A percentile compares a stretch with the other conserved stretches of the same genome.
phyloP scores from a whole-genome alignment of 768 basidiomycete genomes.

The Tylopilus balloui region DNA sequence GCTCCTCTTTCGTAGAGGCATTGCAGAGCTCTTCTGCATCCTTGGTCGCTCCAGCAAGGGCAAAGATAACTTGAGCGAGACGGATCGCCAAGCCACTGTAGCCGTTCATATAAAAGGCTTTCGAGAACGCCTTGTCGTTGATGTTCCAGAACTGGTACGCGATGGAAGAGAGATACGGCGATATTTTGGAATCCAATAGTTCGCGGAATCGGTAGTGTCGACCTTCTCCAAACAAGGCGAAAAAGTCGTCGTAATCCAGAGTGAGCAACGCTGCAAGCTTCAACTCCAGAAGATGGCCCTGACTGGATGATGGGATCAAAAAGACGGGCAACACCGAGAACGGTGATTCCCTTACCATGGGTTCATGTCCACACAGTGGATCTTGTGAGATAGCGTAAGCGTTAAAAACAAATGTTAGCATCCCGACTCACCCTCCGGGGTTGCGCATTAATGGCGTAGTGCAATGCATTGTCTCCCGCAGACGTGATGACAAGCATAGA shows the following conservation, averaged over 20 bases:
- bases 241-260: conserved; percentile 60
- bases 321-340: neutral
- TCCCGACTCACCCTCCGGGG: conserved; percentile 44
- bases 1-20: conserved; percentile 50
- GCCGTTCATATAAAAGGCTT: conserved; percentile 64
- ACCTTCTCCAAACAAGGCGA: conserved; percentile 63
- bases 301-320: conserved; percentile 33
- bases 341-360: conserved; percentile 39
- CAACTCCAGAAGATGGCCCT: conserved; percentile 74
- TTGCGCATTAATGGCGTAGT: conserved; percentile 65
- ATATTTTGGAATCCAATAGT: conserved; percentile 55
- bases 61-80: conserved; percentile 53
- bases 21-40: conserved; percentile 55
- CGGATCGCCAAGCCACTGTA: conserved; percentile 68
- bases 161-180: conserved; percentile 63
- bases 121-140: conserved; percentile 44
- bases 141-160: conserved; percentile 77
- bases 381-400: conserved; percentile 26
- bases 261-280: conserved; percentile 64
- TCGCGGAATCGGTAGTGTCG: conserved; percentile 53
- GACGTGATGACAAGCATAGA: conserved; percentile 70
- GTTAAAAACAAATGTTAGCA: neutral
- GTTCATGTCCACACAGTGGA: conserved; percentile 74
- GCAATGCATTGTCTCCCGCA: conserved; percentile 76
- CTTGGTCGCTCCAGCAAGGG: conserved; percentile 51